phyloP scores from a whole-genome alignment of 345 rosid genomes.

The Limnanthes douglasii region DNA sequence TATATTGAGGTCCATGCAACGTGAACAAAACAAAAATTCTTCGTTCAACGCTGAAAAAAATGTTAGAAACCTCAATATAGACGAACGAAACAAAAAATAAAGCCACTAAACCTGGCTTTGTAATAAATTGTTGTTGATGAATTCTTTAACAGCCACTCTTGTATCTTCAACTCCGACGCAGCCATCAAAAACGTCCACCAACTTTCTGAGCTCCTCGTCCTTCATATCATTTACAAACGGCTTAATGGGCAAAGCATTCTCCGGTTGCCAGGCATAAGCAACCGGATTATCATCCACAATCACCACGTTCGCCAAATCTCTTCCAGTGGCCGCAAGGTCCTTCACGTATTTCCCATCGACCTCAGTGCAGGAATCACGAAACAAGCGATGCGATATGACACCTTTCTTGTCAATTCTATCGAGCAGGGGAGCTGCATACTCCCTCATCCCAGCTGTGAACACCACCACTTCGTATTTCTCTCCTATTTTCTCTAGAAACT shows the following conservation, averaged over 20 bases:
- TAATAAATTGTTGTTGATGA: no score
- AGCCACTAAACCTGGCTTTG: no score
- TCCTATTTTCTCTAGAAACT: conserved; percentile 37
- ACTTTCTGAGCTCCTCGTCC: conserved; percentile 39
- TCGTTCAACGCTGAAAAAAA: no score
- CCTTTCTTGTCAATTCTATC: conserved; percentile 40
- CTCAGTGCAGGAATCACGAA: conserved; percentile 56
- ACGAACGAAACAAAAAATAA: no score
- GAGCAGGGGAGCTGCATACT: conserved; percentile 64
- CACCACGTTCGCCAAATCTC: conserved; percentile 36
- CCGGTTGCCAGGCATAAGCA: conserved; percentile 53
- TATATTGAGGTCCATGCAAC: no score
- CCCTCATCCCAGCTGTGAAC: conserved; percentile 68
- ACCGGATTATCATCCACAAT: conserved; percentile 83
- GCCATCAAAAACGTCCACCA: conserved; percentile 30
- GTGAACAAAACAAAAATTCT: no score
- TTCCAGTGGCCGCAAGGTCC: conserved; percentile 69
- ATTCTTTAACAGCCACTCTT: conserved; percentile 57
- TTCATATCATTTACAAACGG: conserved; percentile 39
- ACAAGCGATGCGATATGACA: conserved; percentile 55
- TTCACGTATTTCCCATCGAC: conserved; percentile 57
- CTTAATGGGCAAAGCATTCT: conserved; percentile 58
- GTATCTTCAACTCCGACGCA: conserved; percentile 39
- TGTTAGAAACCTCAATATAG: no score
- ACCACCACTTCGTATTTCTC: conserved; percentile 43